Conservation (phyloP, 768 basidiomycete species). For the Pulveroboletus ravenelii region DNA sequence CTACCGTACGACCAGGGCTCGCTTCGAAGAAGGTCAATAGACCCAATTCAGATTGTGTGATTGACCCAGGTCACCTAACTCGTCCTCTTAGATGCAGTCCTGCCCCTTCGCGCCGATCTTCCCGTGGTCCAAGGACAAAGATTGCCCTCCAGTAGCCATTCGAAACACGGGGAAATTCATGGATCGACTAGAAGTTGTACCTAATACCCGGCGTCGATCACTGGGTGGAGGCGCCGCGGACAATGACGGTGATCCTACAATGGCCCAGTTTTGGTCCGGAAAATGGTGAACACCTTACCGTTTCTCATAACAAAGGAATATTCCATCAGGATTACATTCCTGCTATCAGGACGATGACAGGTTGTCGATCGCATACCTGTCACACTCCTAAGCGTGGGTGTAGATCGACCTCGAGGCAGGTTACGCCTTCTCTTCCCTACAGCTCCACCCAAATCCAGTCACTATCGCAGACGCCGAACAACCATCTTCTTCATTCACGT, state of each 20-base stretch:
- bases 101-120: constrained; percentile 45
- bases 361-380: not conserved
- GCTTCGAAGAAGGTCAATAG: constrained; percentile 34
- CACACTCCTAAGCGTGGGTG: not conserved
- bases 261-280: constrained; percentile 36
- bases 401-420: not conserved
- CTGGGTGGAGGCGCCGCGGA: constrained; percentile 58
- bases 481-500: not conserved
- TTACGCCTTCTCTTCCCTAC: not conserved
- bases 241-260: constrained; percentile 44
- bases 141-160: constrained; percentile 40
- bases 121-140: constrained; percentile 56
- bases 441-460: not conserved
- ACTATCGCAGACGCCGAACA: not conserved
- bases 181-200: constrained; percentile 44
- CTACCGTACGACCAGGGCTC: constrained; percentile 55
- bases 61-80: not conserved
- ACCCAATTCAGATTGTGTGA: not conserved
- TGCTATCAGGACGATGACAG: not conserved
- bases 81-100: constrained; percentile 34
- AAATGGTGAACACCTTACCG: not conserved
- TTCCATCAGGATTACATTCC: not conserved
- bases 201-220: constrained; percentile 49
- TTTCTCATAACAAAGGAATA: not conserved
- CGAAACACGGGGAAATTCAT: constrained; percentile 47